Base-by-base conservation (phyloP, 441 rosid species). In the Adansonia rubrostipa region DNA sequence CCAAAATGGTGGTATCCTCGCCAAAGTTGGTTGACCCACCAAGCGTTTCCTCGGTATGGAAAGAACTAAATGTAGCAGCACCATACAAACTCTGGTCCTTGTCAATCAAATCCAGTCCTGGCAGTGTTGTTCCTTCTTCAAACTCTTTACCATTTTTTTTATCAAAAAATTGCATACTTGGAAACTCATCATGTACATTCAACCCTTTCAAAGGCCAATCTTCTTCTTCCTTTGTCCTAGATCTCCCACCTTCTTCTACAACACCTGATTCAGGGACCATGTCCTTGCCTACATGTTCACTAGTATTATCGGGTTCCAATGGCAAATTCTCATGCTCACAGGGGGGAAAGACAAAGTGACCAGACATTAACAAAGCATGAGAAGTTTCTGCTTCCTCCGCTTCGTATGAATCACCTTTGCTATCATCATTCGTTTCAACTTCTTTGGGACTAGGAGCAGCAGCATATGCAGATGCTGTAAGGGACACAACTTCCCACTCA, bases 401-500 rank as follows among this genome's bases (percentile, higher is more conserved):
- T 4, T 74, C 82, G 48, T 80, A 68, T 66, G 80, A 76, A 75
- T 79, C 84, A 20, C 78, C 85, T 80, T 77, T 81, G 3, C 65
- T 84, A 5, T 84, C 81, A 77, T 88, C 86, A 78, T 76, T 82
- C 3, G 71, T n/a, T 24, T 80, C 89, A 70, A 82, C 82, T 60
- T 86, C 89, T 58, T 76, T 76, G 0, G 97, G 90, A 84, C 97
- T 88, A 73, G 98, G 95, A 77, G 97, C 82, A 80, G 97, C 95
- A 72, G 93, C 94, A 77, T 96, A 96, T 60, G 97, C 84, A 14
- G 99, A 96, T 67, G 98, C 96, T 53, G 97, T 90, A 44, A 96
- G 92, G 1, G 97, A 90, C 1, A 96, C 97, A 53, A 96, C 99
- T 88, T 96, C 99, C 98, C 98, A 96, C 76, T 94, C 98, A 75